Conservation (phyloP, 2,329 filamentous ascomycete genomes). For the Chrysoporthe austroafricana region DNA sequence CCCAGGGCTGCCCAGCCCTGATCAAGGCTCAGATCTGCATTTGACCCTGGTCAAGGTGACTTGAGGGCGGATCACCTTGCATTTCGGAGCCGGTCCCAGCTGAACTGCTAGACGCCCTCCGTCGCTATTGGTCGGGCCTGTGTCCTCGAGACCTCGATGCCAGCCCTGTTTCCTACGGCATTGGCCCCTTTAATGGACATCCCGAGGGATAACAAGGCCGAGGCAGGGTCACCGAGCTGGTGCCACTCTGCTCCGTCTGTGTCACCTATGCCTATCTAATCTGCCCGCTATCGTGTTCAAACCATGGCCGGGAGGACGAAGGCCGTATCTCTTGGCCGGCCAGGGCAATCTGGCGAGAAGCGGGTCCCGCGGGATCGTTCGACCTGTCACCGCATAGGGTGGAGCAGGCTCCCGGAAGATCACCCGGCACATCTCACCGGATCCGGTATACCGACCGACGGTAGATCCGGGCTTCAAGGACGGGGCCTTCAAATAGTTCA, state of each 20-base stretch:
- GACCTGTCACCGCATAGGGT: background rate
- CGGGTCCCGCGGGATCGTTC: slow-evolving; percentile 16
- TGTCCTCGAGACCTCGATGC: too few relatives aligned
- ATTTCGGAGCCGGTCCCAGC: background rate
- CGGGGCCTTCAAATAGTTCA: background rate
- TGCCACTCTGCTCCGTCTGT: too few relatives aligned
- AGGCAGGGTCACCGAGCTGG: too few relatives aligned
- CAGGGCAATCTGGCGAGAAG: background rate
- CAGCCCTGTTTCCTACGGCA: too few relatives aligned
- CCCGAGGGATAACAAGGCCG: too few relatives aligned
- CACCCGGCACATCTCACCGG: slow-evolving; percentile 2
- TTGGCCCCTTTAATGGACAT: too few relatives aligned
- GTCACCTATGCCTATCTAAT: too few relatives aligned
- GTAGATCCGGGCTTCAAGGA: slow-evolving; percentile 13
- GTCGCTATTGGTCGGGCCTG: background rate
- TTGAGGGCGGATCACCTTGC: background rate
- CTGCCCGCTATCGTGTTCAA: too few relatives aligned
- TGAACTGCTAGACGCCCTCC: background rate
- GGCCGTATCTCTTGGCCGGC: background rate
- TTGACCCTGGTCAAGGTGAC: background rate
- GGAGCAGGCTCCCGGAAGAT: slow-evolving; percentile 1
- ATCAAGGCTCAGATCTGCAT: background rate
- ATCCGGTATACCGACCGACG: slow-evolving; percentile 6
- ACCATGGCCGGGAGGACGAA: too few relatives aligned
- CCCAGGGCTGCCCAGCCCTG: background rate